Conservation (phyloP, 805 yeast species). For the Starmera dryadoides region DNA sequence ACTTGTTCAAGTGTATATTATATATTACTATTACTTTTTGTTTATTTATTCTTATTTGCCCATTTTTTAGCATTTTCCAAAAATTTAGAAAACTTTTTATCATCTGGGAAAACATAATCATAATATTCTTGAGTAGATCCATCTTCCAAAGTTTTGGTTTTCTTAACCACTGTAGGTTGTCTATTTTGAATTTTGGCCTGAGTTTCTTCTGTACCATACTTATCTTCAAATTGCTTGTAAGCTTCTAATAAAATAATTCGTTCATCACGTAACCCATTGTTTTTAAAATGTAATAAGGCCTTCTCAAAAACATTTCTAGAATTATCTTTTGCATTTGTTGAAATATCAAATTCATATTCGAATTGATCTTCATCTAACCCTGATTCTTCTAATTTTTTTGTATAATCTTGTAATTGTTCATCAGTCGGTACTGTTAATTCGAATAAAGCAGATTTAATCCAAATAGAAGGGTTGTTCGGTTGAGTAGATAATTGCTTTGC, state of each 20-base stretch:
- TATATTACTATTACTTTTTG: too few relatives aligned
- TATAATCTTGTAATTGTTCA: constrained; percentile 35
- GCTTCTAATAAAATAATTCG: constrained; percentile 53
- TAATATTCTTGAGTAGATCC: constrained; percentile 46
- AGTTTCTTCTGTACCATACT: constrained; percentile 45
- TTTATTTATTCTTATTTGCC: constrained; percentile 24
- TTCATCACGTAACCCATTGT: constrained; percentile 27
- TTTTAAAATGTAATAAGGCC: constrained; percentile 41
- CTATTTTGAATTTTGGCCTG: constrained; percentile 31
- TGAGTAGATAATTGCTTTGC: constrained; percentile 29
- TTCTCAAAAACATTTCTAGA: constrained; percentile 51
- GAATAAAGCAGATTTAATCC: constrained; percentile 66
- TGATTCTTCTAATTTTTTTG: constrained; percentile 11
- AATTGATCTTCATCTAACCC: constrained; percentile 32
- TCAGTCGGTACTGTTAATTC: constrained; percentile 60
- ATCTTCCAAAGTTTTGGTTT: constrained; percentile 31
- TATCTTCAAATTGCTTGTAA: constrained; percentile 54
- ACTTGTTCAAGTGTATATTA: too few relatives aligned
- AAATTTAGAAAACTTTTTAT: constrained; percentile 31
- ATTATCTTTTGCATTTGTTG: constrained; percentile 40
- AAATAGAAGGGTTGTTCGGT: constrained; percentile 29
- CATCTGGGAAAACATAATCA: constrained; percentile 67
- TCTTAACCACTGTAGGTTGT: constrained; percentile 47
- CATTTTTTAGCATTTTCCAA: constrained; percentile 43
- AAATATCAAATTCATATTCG: constrained; percentile 42